Percentiles rank a stretch among this genome's conserved stretches.
Evolutionary conservation across 331 rosid species (phyloP).

Genomic region (Acacia pycnantha): DNA sequence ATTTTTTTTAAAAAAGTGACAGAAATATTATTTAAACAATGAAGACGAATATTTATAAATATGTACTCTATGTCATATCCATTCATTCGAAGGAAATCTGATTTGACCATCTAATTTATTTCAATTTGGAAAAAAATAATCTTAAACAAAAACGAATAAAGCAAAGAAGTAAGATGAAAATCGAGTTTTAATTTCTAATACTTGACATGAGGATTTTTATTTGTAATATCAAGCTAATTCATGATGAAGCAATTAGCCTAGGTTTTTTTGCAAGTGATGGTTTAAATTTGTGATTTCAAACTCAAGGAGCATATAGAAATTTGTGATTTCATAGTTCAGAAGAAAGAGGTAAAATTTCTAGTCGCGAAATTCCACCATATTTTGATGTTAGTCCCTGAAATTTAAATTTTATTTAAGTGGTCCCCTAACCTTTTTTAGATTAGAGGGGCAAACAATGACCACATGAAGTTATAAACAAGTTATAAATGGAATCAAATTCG

Average conservation of each 20-base stretch:
- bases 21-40: too few relatives aligned
- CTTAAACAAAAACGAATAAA: too few relatives aligned
- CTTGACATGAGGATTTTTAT: neutral
- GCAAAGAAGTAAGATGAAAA: too few relatives aligned
- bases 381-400: neutral
- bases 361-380: neutral
- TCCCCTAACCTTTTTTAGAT: neutral
- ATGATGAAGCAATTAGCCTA: neutral
- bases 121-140: too few relatives aligned
- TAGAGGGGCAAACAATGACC: too few relatives aligned
- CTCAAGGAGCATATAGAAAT: neutral
- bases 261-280: neutral
- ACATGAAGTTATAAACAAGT: too few relatives aligned
- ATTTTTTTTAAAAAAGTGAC: too few relatives aligned
- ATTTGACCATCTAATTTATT: neutral
- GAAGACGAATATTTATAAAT: too few relatives aligned
- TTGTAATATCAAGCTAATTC: neutral
- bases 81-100: neutral
- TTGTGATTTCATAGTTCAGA: neutral
- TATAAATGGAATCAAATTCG: too few relatives aligned
- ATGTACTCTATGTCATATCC: too few relatives aligned
- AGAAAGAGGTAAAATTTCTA: neutral
- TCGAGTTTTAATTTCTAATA: too few relatives aligned
- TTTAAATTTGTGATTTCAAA: neutral
- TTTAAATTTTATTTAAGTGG: neutral